Conservation (phyloP, 2,329 filamentous ascomycete genomes). For the Ophiocordyceps robertsii region DNA sequence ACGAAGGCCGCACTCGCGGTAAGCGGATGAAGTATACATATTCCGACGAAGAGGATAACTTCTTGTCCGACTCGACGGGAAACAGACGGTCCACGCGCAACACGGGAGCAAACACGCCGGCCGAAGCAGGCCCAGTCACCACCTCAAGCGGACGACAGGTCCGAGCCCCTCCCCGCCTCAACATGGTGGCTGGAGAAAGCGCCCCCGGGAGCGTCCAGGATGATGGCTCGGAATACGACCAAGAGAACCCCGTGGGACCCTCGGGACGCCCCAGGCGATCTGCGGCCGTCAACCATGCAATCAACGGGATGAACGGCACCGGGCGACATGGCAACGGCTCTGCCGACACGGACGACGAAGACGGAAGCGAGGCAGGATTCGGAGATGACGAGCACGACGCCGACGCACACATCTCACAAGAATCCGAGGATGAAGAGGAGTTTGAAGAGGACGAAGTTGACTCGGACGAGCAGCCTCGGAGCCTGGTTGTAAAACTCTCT, state of each 20-base stretch:
- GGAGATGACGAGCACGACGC: slow-evolving; percentile 63
- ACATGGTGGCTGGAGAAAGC: slow-evolving; percentile 43
- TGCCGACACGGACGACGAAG: slow-evolving; percentile 51
- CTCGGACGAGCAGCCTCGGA: slow-evolving; percentile 34
- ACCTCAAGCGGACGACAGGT: slow-evolving; percentile 86
- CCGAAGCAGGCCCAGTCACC: slow-evolving; percentile 48
- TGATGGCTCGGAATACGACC: slow-evolving; percentile 25
- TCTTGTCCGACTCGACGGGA: slow-evolving; percentile 46
- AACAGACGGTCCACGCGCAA: slow-evolving; percentile 60
- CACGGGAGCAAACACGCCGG: slow-evolving; percentile 59
- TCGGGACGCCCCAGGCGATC: slow-evolving; percentile 36
- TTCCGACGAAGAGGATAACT: slow-evolving; percentile 72
- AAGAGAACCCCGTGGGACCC: slow-evolving; percentile 26
- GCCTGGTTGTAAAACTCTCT: slow-evolving; percentile 63
- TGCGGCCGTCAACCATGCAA: slow-evolving; percentile 33
- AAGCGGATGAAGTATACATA: slow-evolving; percentile 96
- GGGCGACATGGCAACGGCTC: slow-evolving; percentile 26
- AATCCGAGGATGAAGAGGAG: slow-evolving; percentile 43
- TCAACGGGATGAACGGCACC: slow-evolving; percentile 31
- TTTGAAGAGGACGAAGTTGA: slow-evolving; percentile 45
- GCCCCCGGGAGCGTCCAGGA: slow-evolving; percentile 31
- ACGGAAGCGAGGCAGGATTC: slow-evolving; percentile 60
- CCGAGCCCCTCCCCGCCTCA: slow-evolving; percentile 51
- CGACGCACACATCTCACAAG: slow-evolving; percentile 50
- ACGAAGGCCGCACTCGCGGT: slow-evolving; percentile 89